Evolutionary conservation across 2,329 filamentous ascomycete genomes (phyloP), one percentile per base, ranked within the genome.

Genomic region (Apiospora saccharicola): DNA sequence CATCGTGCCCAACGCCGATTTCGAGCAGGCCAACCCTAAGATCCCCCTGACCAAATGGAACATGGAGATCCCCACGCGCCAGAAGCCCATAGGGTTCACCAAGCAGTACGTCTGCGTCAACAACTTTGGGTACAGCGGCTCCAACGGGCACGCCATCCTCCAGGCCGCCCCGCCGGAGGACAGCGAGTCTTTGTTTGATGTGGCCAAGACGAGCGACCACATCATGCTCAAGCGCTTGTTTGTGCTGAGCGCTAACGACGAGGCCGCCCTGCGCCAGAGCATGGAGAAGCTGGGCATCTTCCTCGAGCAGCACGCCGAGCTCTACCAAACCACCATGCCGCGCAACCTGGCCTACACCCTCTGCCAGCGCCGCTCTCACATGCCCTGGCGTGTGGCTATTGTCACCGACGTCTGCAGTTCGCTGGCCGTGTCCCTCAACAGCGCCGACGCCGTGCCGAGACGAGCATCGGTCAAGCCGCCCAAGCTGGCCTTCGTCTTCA

Each of bases 1-100:
- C 16, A 81, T 86, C n/a, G 79, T 83, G 14, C 83, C 85, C 1
- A 85, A 84, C 73, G 77, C 76, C 51, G 81, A 84, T 61, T 86
- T 85, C 67, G 76, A 81, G 30, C 81, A 76, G 22, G 75, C 78
- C 1, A 86, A 86, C 68, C 72, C 73, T 37, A 73, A 72, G 8
- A 57, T 77, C 46, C 74, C 76, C n/a, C 73, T 78, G n/a, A 73
- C 71, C 14, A 71, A 76, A 68, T 77, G 75, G 76, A 76, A 77
- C 69, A 69, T 77, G 37, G 75, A 73, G 74, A 73, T 77, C 14
- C 72, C 76, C n/a, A 72, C 72, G 51, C 71, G 70, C 19, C 74
- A 75, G 37, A 75, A 73, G 14, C 76, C 75, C 14, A 75, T 76
- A 46, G 75, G 75, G 30, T 72, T 67, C 24, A 72, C 74, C 24